Evolutionary conservation across 805 yeast genomes (phyloP).

Genomic region (Kuraishia piskuri): DNA sequence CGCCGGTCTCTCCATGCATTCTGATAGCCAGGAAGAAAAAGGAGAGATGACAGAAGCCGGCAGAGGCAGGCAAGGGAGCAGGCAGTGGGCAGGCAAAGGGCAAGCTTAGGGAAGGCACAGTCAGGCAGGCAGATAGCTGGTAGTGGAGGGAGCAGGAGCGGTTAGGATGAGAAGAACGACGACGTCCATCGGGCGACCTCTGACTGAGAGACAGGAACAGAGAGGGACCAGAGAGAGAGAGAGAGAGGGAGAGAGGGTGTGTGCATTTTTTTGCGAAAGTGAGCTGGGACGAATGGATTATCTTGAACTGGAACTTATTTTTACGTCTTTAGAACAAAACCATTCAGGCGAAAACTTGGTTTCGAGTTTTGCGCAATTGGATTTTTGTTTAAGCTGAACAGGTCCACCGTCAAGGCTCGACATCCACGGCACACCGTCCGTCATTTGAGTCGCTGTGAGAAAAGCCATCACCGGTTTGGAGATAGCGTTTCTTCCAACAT

Average conservation of each 20-base stretch:
- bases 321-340: not conserved
- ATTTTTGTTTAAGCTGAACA: not conserved
- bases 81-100: too few relatives aligned
- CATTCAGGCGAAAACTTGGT: not conserved
- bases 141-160: not conserved
- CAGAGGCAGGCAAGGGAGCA: too few relatives aligned
- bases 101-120: not conserved
- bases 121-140: not conserved
- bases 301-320: not conserved
- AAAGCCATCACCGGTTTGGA: not conserved
- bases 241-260: not conserved
- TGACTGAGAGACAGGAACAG: too few relatives aligned
- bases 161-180: not conserved
- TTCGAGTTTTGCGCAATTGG: not conserved
- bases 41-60: not conserved
- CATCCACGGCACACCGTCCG: not conserved
- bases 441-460: not conserved
- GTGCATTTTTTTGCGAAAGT: not conserved
- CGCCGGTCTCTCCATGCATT: not conserved
- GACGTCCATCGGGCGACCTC: not conserved
- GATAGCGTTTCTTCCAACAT: not conserved
- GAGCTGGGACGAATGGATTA: not conserved
- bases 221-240: not conserved
- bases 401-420: not conserved
- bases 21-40: too few relatives aligned